These are phyloP conservation scores for Deuterostichococcus epilithicus DNA, from an alignment of 139 green algal genomes.

Conservation along the genomic window DNA sequence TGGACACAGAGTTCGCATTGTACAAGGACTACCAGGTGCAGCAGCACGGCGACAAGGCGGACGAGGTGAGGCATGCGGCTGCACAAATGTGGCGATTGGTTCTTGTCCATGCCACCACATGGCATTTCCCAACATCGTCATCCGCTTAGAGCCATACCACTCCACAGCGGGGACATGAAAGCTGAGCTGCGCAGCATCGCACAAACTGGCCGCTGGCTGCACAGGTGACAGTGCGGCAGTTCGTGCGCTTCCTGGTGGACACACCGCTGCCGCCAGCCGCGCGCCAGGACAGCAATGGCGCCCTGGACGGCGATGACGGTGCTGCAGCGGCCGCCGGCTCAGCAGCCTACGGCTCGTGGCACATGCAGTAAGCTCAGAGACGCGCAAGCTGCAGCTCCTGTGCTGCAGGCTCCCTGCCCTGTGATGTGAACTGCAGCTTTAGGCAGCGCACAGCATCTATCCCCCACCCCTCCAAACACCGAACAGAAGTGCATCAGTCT, in stretches of 20 bases:
- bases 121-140: too few species aligned
- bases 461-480: too few species aligned
- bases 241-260: constrained; percentile 73
- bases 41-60: background rate
- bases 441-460: too few species aligned
- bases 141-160: too few species aligned
- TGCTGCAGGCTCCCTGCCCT: too few species aligned
- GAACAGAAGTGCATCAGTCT: too few species aligned
- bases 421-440: too few species aligned
- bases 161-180: background rate
- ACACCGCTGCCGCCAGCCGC: constrained; percentile 44
- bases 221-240: constrained; percentile 25
- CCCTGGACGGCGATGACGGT: background rate
- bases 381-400: too few species aligned
- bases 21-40: constrained; percentile 34
- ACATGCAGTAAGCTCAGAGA: too few species aligned
- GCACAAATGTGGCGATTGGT: too few species aligned
- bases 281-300: background rate
- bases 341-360: constrained; percentile 76
- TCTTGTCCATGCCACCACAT: too few species aligned
- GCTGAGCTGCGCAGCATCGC: background rate
- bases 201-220: background rate
- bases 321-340: background rate
- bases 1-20: constrained; percentile 27
- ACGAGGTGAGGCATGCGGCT: background rate